Evolutionary conservation across 2,329 filamentous ascomycete species (phyloP), one percentile per base, ranked within the genome.

Genomic region (Leptographium wingfieldii): DNA sequence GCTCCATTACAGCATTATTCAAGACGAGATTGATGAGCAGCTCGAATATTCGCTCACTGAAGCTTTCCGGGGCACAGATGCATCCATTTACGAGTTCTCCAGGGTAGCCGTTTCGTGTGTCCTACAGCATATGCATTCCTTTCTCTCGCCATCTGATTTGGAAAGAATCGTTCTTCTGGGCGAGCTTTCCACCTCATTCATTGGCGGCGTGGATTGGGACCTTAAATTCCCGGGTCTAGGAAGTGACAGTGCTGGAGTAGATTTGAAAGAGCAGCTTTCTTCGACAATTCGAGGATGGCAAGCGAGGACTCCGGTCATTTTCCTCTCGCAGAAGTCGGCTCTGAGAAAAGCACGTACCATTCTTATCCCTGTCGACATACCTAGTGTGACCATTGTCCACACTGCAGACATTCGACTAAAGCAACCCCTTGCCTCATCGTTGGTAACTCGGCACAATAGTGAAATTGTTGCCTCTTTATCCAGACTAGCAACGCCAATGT

Each of bases 321-420:
- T 53, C 2, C 62, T 76, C 0, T 64, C 63, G 5, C 67, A 72
- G 48, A 1, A 66, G 74, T 49, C 71, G 31, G 56, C 66, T 9
- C 69, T 66, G 65, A 16, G 67, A 12, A 74, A 80, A 25, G 77
- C 71, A 63, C 80, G 80, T 25, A 85, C 84, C 14, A 92, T 99
- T 66, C 77, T 87, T 35, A 95, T 99, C 58, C 89, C 92, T 0
- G 92, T 99, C 16, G 90, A 96, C 61, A 84, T 99, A 1, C 92
- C 92, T 0, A 85, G 87, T 1, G 79, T 96, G 2, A 83, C 89
- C 55, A 82, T 96, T 25, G 82, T 97, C 0, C 88, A 95, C 71
- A 95, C 88, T 0, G 86, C 87, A 3, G 83, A 87, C 58, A 79
- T 92, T 33, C 75, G 76, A 33, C 72, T 89, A 1, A 69, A 62